Base-by-base conservation (phyloP, 73 alveolate genomes). In the Paramecium octaurelia region DNA sequence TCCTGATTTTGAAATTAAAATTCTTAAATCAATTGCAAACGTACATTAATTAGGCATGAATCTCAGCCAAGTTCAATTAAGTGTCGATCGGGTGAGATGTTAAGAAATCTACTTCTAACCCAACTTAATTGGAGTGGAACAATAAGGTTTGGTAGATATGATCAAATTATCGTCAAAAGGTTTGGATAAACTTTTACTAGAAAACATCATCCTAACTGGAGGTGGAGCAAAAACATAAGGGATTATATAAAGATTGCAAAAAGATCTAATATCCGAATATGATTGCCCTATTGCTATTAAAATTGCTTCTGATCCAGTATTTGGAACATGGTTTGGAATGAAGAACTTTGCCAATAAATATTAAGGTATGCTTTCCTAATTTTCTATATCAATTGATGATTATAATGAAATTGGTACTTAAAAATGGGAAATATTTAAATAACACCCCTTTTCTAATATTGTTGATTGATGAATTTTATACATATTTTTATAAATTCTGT, bases 61-160 rank as follows among this genome's bases (percentile, higher is more conserved):
- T 44, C 38, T 80, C 16, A 80, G 75, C 44, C 20, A 23, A 42
- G 73, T 80, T 4, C 8, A 38, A 64, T 43, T 80, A 42, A 42
- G 76, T 80, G 91, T 80, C 11, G 91, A 80, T 43, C 48, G 91
- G 44, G 91, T 80, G 2, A 80, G 91, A 80, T 44, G 91, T 23
- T 80, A 80, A 80, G 91, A 80, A 80, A 80, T 80, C 16, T 80
- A 80, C 24, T 80, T 80, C 46, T 43, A 80, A 80, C 91, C 76
- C 1, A 9, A 29, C 46, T 14, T 80, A 16, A 46, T 80, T 18
- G 91, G 91, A 42, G 73, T 43, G 21, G 91, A 80, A 24, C 16
- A 80, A 80, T 44, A 80, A 48, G 91, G 91, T 9, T 24, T 80
- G 8, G 75, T 80, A 10, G 91, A 80, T 44, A 42, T 43, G 70